Conservation (phyloP, 2,329 filamentous ascomycete species). For the Pseudogymnoascus sp. region DNA sequence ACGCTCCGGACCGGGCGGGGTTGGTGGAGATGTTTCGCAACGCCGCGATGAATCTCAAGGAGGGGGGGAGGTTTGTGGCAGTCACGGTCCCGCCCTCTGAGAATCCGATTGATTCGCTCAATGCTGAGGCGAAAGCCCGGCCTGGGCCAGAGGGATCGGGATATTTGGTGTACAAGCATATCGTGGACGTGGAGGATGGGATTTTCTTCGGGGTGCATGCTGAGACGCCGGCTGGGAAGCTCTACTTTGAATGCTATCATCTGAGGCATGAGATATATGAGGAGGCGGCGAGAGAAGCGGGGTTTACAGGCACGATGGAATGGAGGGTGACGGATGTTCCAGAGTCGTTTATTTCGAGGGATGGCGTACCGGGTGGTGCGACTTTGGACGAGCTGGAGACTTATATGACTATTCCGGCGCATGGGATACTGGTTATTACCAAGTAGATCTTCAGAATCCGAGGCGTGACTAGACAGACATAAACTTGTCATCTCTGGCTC, state of each 20-base stretch:
- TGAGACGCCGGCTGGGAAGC: slow-evolving; percentile 16
- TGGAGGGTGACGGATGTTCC: slow-evolving; percentile 23
- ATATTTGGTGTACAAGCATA: slow-evolving; percentile 12
- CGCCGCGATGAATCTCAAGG: slow-evolving; percentile 28
- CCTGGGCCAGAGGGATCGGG: slow-evolving; percentile 15
- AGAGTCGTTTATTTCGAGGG: slow-evolving; percentile 15
- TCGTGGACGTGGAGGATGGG: slow-evolving; percentile 20
- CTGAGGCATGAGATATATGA: slow-evolving; percentile 25
- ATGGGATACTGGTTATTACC: slow-evolving; percentile 20
- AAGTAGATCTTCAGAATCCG: slow-evolving; percentile 12
- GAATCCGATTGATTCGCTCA: slow-evolving; percentile 17
- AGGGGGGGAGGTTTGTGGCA: slow-evolving; percentile 28
- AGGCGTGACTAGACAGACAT: background rate
- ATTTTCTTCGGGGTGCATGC: slow-evolving; percentile 14
- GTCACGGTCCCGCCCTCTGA: slow-evolving; percentile 22
- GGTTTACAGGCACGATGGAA: slow-evolving; percentile 20
- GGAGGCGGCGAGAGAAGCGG: slow-evolving; percentile 23
- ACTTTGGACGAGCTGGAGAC: slow-evolving; percentile 21
- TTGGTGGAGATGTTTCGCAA: slow-evolving; percentile 30
- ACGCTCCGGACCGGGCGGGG: slow-evolving; percentile 23
- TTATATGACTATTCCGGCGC: slow-evolving; percentile 19
- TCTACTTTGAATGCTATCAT: slow-evolving; percentile 24
- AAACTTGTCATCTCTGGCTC: background rate
- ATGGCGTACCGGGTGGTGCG: slow-evolving; percentile 18
- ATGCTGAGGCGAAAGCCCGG: slow-evolving; percentile 15